These are phyloP conservation scores for Rehmannia glutinosa DNA, from an alignment of 257 asterid species.

Conservation along the genomic window DNA sequence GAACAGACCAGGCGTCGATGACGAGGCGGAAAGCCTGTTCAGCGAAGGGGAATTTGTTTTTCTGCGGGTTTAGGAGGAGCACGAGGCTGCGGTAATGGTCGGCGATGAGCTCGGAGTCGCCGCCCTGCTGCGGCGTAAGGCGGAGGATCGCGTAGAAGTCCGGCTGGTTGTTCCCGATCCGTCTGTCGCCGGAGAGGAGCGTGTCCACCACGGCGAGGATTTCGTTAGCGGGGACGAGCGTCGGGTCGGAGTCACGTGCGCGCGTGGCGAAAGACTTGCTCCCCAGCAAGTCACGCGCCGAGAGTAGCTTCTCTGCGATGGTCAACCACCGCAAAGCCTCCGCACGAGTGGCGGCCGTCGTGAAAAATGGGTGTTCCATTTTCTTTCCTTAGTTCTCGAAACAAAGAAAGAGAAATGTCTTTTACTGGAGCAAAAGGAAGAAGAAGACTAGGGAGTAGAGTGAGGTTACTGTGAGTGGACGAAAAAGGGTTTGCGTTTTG, in stretches of 20 bases:
- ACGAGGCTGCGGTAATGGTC: conserved; percentile 50
- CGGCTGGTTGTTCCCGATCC: conserved; percentile 46
- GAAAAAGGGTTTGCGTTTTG: conserved; percentile 10
- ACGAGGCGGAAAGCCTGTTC: conserved; percentile 68
- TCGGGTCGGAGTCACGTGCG: conserved; percentile 62
- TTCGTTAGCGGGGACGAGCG: conserved; percentile 45
- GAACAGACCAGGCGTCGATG: conserved; percentile 57
- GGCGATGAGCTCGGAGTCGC: conserved; percentile 45
- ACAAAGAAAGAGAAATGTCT: background rate
- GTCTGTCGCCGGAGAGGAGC: conserved; percentile 58
- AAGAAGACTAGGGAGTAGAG: background rate
- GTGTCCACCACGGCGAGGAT: conserved; percentile 72
- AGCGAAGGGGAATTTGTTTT: conserved; percentile 49
- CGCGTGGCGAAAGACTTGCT: conserved; percentile 70
- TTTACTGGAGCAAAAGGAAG: background rate
- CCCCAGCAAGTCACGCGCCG: conserved; percentile 51
- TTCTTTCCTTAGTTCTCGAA: background rate
- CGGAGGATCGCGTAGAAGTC: conserved; percentile 71
- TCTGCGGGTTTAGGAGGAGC: conserved; percentile 48
- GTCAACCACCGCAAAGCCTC: conserved; percentile 72
- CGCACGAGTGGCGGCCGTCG: conserved; percentile 35
- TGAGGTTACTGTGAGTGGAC: background rate
- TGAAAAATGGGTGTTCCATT: conserved; percentile 66
- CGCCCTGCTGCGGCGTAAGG: conserved; percentile 42
- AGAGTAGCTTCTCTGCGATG: conserved; percentile 57